Percentiles rank a stretch among this genome's conserved stretches.
phyloP scores from a whole-genome alignment of 371 early-diverging fungal species.

The Syncephalastrum racemosum region DNA sequence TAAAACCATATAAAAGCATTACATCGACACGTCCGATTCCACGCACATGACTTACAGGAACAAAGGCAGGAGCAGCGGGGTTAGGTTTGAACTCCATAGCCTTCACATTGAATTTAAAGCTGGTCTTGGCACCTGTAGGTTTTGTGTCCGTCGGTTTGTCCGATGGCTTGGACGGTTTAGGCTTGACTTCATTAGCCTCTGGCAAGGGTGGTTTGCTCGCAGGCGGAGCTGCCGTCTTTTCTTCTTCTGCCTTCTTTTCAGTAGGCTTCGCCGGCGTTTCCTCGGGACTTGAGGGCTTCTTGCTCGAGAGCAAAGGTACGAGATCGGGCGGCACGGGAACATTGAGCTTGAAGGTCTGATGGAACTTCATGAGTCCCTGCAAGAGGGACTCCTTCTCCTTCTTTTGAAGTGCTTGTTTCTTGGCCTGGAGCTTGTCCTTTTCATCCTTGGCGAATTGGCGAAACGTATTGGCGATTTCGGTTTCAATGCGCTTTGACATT shows the following conservation, averaged over 20 bases:
- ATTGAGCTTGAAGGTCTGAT: constrained; percentile 70
- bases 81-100: constrained; percentile 90
- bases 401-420: constrained; percentile 69
- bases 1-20: neutral
- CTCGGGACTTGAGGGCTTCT: constrained; percentile 20
- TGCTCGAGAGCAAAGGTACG: constrained; percentile 65
- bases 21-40: neutral
- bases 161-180: constrained; percentile 1
- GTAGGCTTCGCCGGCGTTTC: constrained; percentile 8
- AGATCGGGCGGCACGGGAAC: constrained; percentile 79
- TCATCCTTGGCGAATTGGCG: constrained; percentile 72
- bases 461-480: constrained; percentile 65
- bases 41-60: constrained; percentile 51
- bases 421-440: constrained; percentile 79
- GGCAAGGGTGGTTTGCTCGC: constrained; percentile 1
- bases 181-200: neutral
- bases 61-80: constrained; percentile 74
- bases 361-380: constrained; percentile 79
- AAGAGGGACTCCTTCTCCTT: constrained; percentile 77
- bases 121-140: constrained; percentile 14
- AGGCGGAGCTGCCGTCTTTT: neutral
- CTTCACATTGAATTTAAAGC: constrained; percentile 82
- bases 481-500: constrained; percentile 46
- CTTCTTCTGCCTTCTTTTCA: constrained; percentile 5
- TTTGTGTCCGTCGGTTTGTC: constrained; percentile 4